Evolutionary conservation across 768 basidiomycete species (phyloP), one percentile per base, ranked within the genome.

Genomic region (Boletus rubropictus): DNA sequence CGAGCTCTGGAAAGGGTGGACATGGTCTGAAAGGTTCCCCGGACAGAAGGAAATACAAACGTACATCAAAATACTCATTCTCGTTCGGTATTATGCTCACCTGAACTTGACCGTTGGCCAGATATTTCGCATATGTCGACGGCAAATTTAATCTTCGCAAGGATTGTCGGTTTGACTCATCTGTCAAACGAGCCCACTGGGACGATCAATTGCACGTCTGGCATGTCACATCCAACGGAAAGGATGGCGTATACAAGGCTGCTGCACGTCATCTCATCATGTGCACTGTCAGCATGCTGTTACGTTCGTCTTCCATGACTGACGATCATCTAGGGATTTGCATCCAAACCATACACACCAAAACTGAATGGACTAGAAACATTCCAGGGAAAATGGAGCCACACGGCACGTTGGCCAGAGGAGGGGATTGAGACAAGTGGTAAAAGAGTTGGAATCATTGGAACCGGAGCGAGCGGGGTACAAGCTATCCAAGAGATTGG

Each of bases 401-500:
- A 57, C 33, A 53, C 51, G 1, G 44, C 34, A 3, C 47, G 55
- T 0, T 55, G 54, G 54, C 54, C 54, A n/a, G 46, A 46, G 24
- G 44, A 43, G 17, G 55, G 55, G 5, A 57, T 57, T 15, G 39
- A 53, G n/a, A 57, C 39, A 1, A 28, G 0, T 11, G 42, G 55
- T 1, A 53, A 57, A 21, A 43, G 34, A 8, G 55, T 57, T 7
- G 55, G 55, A 8, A 17, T 57, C 5, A 57, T 57, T 4, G 55
- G 56, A 1, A 57, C 56, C 0, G 55, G 55, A 29, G 42, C 55
- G 6, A 53, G 55, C 18, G 55, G 48, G 1, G 48, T 57, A 4
- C 56, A 58, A 31, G 35, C 43, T 2, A 48, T 40, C 18, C 56
- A 54, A 46, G 56, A 48, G 12, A 45, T 58, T 7, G 56, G 52